phyloP scores from a whole-genome alignment of 228 moss, liverwort and hornwort genomes.

The Sphagnum fallax region DNA sequence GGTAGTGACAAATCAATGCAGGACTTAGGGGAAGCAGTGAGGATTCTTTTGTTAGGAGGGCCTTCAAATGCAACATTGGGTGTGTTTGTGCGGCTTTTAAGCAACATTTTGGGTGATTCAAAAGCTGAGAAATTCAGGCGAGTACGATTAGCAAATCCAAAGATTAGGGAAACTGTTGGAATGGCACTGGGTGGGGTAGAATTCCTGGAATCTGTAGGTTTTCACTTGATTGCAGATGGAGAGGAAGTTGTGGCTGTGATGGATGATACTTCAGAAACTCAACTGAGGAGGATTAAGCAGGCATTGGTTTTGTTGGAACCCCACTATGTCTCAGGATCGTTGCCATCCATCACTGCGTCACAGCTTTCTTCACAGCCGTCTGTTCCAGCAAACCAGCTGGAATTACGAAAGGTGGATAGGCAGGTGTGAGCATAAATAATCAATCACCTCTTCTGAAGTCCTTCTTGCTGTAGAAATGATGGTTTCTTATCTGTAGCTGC shows the following conservation, averaged over 20 bases:
- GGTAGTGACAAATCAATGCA: background rate
- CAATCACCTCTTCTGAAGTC: no score
- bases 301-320: slow-evolving; percentile 26
- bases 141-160: slow-evolving; percentile 19
- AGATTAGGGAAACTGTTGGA: slow-evolving; percentile 23
- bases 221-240: slow-evolving; percentile 16
- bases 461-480: no score
- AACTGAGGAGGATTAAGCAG: slow-evolving; percentile 17
- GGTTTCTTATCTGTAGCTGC: no score
- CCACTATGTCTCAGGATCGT: slow-evolving; percentile 7
- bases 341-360: slow-evolving; percentile 2
- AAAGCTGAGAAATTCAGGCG: slow-evolving; percentile 22
- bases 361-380: background rate
- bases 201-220: slow-evolving; percentile 26
- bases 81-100: slow-evolving; percentile 15
- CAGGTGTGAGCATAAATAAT: slow-evolving; percentile 10
- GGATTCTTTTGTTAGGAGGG: slow-evolving; percentile 27
- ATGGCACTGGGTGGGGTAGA: slow-evolving; percentile 25
- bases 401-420: slow-evolving; percentile 12
- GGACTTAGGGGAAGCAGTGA: slow-evolving; percentile 31
- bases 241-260: slow-evolving; percentile 15
- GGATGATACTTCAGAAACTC: slow-evolving; percentile 23
- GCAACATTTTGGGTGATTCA: slow-evolving; percentile 21
- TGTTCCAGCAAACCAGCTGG: background rate
- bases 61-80: slow-evolving; percentile 20